These are phyloP conservation scores for Chloris gayana DNA, from an alignment of 176 grass and related monocot genomes.

Conservation along the genomic window DNA sequence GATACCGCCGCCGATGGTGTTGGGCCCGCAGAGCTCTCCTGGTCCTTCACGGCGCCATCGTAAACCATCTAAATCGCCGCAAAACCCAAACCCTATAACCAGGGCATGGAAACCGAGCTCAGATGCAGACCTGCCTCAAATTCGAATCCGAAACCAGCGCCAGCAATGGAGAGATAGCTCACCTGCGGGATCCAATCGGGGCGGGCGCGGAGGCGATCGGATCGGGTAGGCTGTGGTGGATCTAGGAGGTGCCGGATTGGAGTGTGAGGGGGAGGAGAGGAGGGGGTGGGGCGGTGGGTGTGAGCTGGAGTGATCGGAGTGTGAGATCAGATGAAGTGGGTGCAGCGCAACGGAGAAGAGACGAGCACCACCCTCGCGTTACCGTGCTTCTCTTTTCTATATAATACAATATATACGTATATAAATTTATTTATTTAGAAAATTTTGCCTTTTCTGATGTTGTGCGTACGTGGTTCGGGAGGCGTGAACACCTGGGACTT, in stretches of 20 bases:
- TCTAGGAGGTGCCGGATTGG: constrained; percentile 34
- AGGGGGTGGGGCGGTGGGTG: constrained; percentile 10
- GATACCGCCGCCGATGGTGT: constrained; percentile 19
- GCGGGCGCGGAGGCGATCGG: constrained; percentile 29
- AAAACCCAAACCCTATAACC: constrained; percentile 24
- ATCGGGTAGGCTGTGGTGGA: constrained; percentile 13
- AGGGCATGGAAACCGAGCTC: neutral
- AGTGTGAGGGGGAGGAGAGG: neutral
- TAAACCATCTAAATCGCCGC: constrained; percentile 70
- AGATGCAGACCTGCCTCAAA: constrained; percentile 16
- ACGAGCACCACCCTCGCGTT: neutral
- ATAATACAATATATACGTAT: neutral
- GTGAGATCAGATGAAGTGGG: constrained; percentile 33
- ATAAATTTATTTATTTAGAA: neutral
- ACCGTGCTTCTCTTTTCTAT: neutral
- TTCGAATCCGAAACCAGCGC: neutral
- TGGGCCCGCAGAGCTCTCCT: constrained; percentile 36
- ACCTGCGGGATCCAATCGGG: constrained; percentile 56
- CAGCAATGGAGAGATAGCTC: neutral
- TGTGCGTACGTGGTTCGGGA: constrained; percentile 34
- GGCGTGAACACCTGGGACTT: constrained; percentile 18
- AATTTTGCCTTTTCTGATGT: neutral
- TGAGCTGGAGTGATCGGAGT: constrained; percentile 55
- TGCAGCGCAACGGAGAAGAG: neutral
- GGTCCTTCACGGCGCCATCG: constrained; percentile 75